phyloP scores from a whole-genome alignment of 208 protist species.

The Acanthamoeba quina region DNA sequence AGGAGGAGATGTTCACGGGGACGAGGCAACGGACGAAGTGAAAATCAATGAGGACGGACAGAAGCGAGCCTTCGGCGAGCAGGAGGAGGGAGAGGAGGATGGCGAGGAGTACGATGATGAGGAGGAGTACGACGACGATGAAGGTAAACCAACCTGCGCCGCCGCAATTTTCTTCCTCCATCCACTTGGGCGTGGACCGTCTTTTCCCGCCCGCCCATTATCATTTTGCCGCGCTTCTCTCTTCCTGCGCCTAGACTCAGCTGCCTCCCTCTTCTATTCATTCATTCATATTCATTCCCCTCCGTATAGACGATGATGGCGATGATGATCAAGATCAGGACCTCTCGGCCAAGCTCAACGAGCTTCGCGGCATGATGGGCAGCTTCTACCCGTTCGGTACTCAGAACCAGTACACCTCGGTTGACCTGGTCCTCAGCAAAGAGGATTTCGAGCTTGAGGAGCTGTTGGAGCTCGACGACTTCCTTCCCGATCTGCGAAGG shows the following conservation, averaged over 20 bases:
- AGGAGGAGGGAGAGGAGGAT: constrained; percentile 20
- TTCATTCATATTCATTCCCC: neutral
- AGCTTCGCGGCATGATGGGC: constrained; percentile 69
- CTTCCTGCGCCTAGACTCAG: no score
- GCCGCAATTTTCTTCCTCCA: neutral
- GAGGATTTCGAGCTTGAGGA: constrained; percentile 68
- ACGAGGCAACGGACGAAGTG: neutral
- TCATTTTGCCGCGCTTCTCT: no score
- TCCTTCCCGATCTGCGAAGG: constrained; percentile 35
- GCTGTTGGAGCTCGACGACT: constrained; percentile 55
- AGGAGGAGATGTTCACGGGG: neutral
- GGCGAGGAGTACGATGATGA: constrained; percentile 37
- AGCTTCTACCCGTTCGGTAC: constrained; percentile 61
- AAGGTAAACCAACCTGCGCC: neutral
- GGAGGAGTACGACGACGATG: constrained; percentile 9
- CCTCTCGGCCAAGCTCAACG: constrained; percentile 58
- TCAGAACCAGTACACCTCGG: constrained; percentile 61
- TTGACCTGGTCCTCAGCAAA: constrained; percentile 56
- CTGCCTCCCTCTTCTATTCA: neutral
- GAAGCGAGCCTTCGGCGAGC: constrained; percentile 3
- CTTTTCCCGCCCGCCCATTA: no score
- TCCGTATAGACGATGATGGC: neutral
- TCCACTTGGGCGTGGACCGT: no score
- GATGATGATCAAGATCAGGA: constrained; percentile 40
- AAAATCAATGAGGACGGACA: neutral